Evolutionary conservation across 192 early-diverging fungal genomes (phyloP).

Genomic region (Lobosporangium transversale): DNA sequence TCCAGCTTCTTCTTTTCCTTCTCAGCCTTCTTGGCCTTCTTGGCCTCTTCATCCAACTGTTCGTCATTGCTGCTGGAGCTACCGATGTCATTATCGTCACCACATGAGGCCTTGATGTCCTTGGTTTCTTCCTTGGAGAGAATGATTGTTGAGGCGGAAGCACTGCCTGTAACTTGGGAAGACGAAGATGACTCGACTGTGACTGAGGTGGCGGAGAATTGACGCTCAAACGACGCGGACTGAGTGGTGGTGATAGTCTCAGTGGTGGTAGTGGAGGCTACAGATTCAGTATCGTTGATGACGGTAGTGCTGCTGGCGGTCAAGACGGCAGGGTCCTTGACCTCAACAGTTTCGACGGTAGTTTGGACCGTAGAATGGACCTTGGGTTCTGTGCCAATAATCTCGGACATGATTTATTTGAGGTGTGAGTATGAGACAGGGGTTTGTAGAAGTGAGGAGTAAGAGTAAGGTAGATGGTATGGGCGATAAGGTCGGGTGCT

Average conservation of each 20-base stretch:
- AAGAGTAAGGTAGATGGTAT: too few relatives aligned
- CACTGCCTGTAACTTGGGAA: neutral
- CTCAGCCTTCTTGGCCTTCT: too few relatives aligned
- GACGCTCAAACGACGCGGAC: conserved; percentile 5
- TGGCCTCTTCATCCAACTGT: too few relatives aligned
- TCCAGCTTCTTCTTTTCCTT: too few relatives aligned
- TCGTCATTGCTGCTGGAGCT: neutral
- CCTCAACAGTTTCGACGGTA: conserved; percentile 21
- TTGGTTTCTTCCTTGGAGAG: too few relatives aligned
- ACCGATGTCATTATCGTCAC: neutral
- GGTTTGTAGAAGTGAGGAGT: neutral
- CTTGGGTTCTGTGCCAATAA: conserved; percentile 1
- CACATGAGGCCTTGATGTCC: neutral
- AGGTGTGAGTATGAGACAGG: neutral
- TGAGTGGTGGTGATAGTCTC: conserved; percentile 3
- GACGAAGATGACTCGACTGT: conserved; percentile 8
- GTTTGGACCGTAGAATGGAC: neutral
- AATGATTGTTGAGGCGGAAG: neutral
- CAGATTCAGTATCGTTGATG: too few relatives aligned
- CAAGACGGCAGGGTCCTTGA: neutral
- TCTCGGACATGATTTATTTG: neutral
- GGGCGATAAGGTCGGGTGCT: neutral
- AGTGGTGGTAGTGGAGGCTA: conserved; percentile 6
- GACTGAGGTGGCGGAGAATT: conserved; percentile 17
- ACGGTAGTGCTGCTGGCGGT: neutral